Conservation (phyloP, 805 yeast genomes). For the Spathaspora arborariae region DNA sequence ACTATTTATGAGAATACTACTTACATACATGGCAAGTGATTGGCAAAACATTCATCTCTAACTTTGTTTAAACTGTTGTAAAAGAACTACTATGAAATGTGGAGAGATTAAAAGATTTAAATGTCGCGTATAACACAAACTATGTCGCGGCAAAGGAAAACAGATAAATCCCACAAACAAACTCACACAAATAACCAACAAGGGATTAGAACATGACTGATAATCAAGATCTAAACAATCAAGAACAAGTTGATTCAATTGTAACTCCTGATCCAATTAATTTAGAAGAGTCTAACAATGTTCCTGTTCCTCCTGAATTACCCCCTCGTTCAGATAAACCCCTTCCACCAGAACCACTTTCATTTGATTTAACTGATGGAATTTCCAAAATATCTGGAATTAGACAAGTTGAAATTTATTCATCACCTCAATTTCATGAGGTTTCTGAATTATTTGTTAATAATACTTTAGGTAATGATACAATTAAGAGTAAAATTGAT, state of each 20-base stretch:
- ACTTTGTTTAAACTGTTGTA: too few relatives aligned
- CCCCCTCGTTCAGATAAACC: neutral
- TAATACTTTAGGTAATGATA: slow-evolving; percentile 8
- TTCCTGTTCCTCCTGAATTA: neutral
- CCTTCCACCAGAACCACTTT: neutral
- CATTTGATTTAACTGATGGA: slow-evolving; percentile 7
- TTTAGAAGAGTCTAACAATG: neutral
- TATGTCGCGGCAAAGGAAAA: too few relatives aligned
- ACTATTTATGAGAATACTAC: too few relatives aligned
- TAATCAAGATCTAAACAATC: neutral
- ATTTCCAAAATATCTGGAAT: slow-evolving; percentile 19
- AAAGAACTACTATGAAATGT: too few relatives aligned
- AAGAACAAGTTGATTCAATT: neutral
- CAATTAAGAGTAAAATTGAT: slow-evolving; percentile 6
- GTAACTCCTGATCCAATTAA: neutral
- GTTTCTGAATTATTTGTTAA: slow-evolving; percentile 20
- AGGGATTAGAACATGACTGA: neutral
- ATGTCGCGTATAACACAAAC: too few relatives aligned
- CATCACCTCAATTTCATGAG: slow-evolving; percentile 24
- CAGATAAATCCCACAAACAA: too few relatives aligned
- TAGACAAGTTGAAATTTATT: slow-evolving; percentile 23
- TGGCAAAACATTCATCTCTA: too few relatives aligned
- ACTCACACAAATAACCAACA: neutral
- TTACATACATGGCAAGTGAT: too few relatives aligned
- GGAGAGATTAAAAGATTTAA: too few relatives aligned